Evolutionary conservation across 768 basidiomycete genomes (phyloP), one percentile per base, ranked within the genome.

Genomic region (Hygrocybe punicea): DNA sequence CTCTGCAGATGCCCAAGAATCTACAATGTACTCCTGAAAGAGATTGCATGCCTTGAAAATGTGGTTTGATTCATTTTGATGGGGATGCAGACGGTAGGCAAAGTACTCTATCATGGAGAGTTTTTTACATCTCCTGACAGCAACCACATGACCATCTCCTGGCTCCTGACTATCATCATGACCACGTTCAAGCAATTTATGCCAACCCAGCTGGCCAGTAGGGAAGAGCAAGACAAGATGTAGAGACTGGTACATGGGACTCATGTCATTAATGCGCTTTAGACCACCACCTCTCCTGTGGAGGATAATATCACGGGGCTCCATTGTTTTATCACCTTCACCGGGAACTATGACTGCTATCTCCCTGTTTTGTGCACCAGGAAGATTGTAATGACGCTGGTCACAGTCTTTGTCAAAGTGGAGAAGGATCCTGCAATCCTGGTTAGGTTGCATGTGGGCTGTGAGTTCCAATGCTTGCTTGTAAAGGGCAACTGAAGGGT

Each of bases 211-310:
- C 13, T 74, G 61, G 2, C 77, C 76, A 42, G 50, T 16, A 3
- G 78, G 74, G 67, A 80, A 80, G 1, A 82, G 65, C 0, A 82
- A 59, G 0, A 75, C 71, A 73, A 79, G 80, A 13, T 78, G 73
- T 0, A 81, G 64, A 0, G 77, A 60, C 0, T 59, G 29, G 58
- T 81, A 82, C 0, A 63, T 51, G 3, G 72, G 67, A 58, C 76
- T 64, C 0, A 65, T 53, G 1, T 81, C 69, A 55, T 51, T 68
- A 34, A 80, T 76, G 2, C 63, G 50, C n/a, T 58, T 24, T 3
- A 78, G 56, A 3, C 55, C 62, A 45, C 59, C 63, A 55, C 39
- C 53, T 16, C 64, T 58, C 0, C 65, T 49, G 4, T 24, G 48
- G 0, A 78, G 40, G 10, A 79, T 56, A 14, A 79, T 76, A 39